Evolutionary conservation across 768 basidiomycete genomes (phyloP).

Genomic region (Stropharia rugosoannulata): DNA sequence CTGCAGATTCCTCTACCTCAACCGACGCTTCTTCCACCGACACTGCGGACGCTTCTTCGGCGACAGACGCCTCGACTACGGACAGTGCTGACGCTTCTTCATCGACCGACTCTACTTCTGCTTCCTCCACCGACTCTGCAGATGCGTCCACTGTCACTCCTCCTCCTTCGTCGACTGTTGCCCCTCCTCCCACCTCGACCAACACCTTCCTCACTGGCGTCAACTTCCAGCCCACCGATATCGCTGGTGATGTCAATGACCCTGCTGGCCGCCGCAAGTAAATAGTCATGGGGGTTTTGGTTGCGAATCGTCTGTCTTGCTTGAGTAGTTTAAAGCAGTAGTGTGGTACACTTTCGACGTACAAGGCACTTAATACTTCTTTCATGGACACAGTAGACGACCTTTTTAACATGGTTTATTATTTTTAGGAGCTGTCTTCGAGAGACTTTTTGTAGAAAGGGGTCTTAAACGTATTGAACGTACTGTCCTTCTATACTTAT

Average conservation of each 20-base stretch:
- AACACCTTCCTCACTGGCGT: conserved; percentile 9
- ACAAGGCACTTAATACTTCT: not conserved
- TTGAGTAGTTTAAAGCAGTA: conserved; percentile 10
- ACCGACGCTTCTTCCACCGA: conserved; percentile 17
- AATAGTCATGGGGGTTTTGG: not conserved
- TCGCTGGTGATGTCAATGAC: conserved; percentile 30
- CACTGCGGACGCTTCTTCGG: conserved; percentile 12
- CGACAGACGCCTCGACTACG: conserved; percentile 16
- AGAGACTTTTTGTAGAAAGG: not conserved
- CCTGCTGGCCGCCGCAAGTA: conserved; percentile 22
- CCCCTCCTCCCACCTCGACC: conserved; percentile 11
- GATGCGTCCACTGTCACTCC: conserved; percentile 11
- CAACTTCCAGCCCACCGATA: conserved; percentile 22
- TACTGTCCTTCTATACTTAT: not conserved
- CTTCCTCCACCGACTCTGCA: conserved; percentile 13
- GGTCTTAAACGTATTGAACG: no score
- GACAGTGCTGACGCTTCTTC: conserved; percentile 13
- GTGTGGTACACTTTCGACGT: conserved; percentile 4
- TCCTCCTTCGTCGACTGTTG: conserved; percentile 2
- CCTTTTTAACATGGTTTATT: not conserved
- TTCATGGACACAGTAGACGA: not conserved
- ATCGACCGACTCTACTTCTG: conserved; percentile 11
- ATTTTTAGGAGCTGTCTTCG: not conserved
- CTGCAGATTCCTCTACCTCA: conserved; percentile 11
- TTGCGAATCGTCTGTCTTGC: not conserved